Conservation (phyloP, 1,139 yeast species). For the Zygosaccharomyces sapae region DNA sequence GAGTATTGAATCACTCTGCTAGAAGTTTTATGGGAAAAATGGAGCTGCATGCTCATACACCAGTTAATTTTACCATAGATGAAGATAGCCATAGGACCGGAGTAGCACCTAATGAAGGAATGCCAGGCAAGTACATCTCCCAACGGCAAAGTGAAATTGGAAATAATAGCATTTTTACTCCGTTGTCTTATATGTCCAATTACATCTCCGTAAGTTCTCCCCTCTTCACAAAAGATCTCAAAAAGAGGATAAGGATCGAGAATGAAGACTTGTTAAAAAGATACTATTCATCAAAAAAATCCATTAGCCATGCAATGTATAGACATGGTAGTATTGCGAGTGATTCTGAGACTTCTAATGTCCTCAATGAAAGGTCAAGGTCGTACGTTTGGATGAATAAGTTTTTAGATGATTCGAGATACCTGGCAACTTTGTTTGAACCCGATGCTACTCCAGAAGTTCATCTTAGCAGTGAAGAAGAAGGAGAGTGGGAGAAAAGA, state of each 20-base stretch:
- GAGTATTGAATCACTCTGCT: no score
- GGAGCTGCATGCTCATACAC: not conserved
- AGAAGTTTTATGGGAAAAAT: not conserved
- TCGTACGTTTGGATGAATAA: conserved; percentile 15
- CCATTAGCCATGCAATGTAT: conserved; percentile 9
- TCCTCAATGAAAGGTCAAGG: conserved; percentile 17
- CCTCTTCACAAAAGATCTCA: conserved; percentile 7
- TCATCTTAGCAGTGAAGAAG: conserved; percentile 5
- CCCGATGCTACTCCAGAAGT: conserved; percentile 3
- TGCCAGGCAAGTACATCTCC: not conserved
- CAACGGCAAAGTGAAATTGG: not conserved
- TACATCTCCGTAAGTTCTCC: conserved; percentile 11
- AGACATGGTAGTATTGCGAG: conserved; percentile 25
- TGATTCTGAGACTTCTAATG: conserved; percentile 18
- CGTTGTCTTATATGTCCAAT: conserved; percentile 11
- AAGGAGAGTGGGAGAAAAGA: conserved; percentile 9
- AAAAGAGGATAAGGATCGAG: conserved; percentile 14
- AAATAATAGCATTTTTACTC: not conserved
- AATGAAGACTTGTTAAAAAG: conserved; percentile 22
- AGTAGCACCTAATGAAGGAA: not conserved
- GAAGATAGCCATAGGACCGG: not conserved
- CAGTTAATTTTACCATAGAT: not conserved
- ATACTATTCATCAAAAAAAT: conserved; percentile 21
- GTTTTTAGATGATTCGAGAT: conserved; percentile 16
- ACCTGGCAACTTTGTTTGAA: conserved; percentile 18